Base-by-base conservation (phyloP, 441 rosid genomes). In the Mallotus repandus region DNA sequence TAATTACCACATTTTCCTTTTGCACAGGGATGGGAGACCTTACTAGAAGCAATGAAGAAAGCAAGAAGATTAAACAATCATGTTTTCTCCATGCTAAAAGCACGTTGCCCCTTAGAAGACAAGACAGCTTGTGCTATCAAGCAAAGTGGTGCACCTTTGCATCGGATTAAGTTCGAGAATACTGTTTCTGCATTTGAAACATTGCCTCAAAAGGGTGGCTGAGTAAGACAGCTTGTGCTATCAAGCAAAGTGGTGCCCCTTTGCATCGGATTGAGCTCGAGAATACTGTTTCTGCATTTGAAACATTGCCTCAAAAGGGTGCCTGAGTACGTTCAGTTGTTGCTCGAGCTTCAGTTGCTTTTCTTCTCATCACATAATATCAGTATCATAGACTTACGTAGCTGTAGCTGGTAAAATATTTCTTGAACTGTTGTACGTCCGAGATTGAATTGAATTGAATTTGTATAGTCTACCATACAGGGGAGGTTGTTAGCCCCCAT, bases 221-320 rank as follows among this genome's bases (percentile, higher is more conserved):
- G 83, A 86, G 53, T 62, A 46, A 69, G 84, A 87, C 81, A 9
- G 98, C 99, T 46, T 96, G 98, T 65, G 98, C 97, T 52, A 94
- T 96, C 78, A 94, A 92, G 84, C 98, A 96, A 84, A 94, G 98
- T 7, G 99, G 98, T 8, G 95, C 99, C 48, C 98, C 98, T 11
- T 80, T 94, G 67, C 96, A 91, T 76, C 90, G 98, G 72, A 88
- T 94, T 41, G 92, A 92, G 81, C 94, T 96, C 25, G 98, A 96
- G 84, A 96, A 96, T 81, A 94, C 98, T 0, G 95, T 96, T 56
- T 94, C 98, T 29, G 99, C 99, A 54, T 96, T 96, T 52, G 99
- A 96, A 83, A 85, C 96, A n/a, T 81, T 94, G 74, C 98, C 99
- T 41, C 99, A 96, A 84, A 96, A 86, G 87, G 94, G 93, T 32